Evolutionary conservation across 257 asterid genomes (phyloP), one percentile per base, ranked within the genome.

Genomic region (Pogostemon cablin): DNA sequence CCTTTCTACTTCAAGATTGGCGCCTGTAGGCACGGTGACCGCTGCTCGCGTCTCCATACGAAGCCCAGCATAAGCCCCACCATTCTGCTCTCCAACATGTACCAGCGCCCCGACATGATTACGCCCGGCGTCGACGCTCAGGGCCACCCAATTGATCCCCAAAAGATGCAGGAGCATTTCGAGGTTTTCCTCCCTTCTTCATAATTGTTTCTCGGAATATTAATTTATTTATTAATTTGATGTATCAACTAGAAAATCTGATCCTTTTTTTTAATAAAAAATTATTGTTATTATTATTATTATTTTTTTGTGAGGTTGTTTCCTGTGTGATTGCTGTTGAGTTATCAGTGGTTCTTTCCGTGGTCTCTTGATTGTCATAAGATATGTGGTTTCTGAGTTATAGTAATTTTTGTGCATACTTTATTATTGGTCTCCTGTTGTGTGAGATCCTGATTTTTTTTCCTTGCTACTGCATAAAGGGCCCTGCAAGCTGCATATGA

Each of bases 1-100:
- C 98, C 98, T 0, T 93, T 93, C 82, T 93, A 93, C 77, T 93
- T 90, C 81, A 93, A 93, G 86, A 91, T 90, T 82, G 98, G 97
- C 65, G 98, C 97, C 40, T 90, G 97, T 67, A 84, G 98, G 39
- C 98, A 93, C 78, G 98, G 96, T 1, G 97, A 93, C 78, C 96
- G 98, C 38, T 90, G 97, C 71, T 93, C 97, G 25, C 95, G 97
- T 39, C 96, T 88, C 63, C 98, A 93, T 79, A 88, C 97, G 46
- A 93, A 90, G 75, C 98, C 98, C 7, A 87, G 96, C 78, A 85
- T 88, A 58, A 93, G 98, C 80, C 96, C 98, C 2, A 90, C 96
- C 12, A 80, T 93, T 9, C 78, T 93, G 72, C 86, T 93, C 11
- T 88, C 97, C 35, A 93, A 93, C 76, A 93, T 93, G 96, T 93